Percentiles rank a stretch among this genome's conserved stretches.
These are phyloP conservation scores for Geotrichum aggregatum DNA, from an alignment of 1,139 yeast genomes.

Conservation along the genomic window DNA sequence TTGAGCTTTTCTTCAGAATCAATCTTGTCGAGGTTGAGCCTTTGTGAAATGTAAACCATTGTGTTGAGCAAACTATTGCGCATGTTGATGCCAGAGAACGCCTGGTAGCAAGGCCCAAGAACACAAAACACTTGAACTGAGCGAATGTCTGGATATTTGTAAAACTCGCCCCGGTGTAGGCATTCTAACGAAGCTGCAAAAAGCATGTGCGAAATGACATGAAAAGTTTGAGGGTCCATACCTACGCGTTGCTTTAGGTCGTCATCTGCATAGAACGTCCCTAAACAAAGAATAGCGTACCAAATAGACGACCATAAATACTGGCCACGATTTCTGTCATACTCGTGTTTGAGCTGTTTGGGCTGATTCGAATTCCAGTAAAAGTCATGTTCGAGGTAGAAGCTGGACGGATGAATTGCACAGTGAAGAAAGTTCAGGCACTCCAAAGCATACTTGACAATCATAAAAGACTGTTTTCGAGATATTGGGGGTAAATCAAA, in stretches of 20 bases:
- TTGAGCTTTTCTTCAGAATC: conserved; percentile 20
- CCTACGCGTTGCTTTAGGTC: conserved; percentile 28
- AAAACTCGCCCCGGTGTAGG: conserved; percentile 38
- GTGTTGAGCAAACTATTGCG: conserved; percentile 34
- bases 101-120: conserved; percentile 35
- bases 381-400: conserved; percentile 22
- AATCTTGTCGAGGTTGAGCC: conserved; percentile 33
- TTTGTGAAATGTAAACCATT: conserved; percentile 35
- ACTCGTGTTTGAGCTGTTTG: conserved; percentile 13
- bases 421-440: conserved; percentile 22
- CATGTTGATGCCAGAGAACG: conserved; percentile 38
- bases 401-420: conserved; percentile 23
- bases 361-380: conserved; percentile 23
- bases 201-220: conserved; percentile 34
- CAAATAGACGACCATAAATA: conserved; percentile 39
- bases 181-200: conserved; percentile 39
- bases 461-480: conserved; percentile 16
- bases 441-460: conserved; percentile 19
- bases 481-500: conserved; percentile 23
- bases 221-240: conserved; percentile 30
- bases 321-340: conserved; percentile 22
- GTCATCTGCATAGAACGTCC: conserved; percentile 36
- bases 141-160: conserved; percentile 35
- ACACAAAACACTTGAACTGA: conserved; percentile 37
- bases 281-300: conserved; percentile 38